A percentile compares a stretch with the other conserved stretches of the same genome.
Conservation (phyloP, 2,329 filamentous ascomycete genomes). For the Akanthomyces uredinophilus region DNA sequence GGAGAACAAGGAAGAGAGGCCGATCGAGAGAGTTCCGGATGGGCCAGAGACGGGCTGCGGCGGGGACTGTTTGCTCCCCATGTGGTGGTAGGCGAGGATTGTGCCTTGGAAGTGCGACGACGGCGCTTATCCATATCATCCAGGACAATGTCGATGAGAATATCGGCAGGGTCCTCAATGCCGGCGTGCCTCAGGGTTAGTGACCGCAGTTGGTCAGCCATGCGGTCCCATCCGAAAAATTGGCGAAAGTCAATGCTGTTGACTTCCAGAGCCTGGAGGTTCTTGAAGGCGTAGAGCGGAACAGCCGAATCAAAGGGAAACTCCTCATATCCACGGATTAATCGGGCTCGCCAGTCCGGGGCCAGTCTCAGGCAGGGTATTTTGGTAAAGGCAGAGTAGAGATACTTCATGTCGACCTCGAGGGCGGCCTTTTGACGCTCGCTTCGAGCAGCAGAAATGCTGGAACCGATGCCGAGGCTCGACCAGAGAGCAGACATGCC, state of each 20-base stretch:
- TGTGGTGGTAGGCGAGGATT: conserved; percentile 70
- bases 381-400: conserved; percentile 98
- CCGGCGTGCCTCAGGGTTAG: conserved; percentile 82
- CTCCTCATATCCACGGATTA: conserved; percentile 92
- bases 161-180: conserved; percentile 83
- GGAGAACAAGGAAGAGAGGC: conserved; percentile 63
- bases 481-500: conserved; percentile 93
- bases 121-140: conserved; percentile 94
- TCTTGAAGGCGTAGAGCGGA: conserved; percentile 95
- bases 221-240: conserved; percentile 93
- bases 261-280: conserved; percentile 87
- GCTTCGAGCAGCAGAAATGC: conserved; percentile 72
- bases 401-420: conserved; percentile 84
- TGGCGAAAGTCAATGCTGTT: conserved; percentile 94
- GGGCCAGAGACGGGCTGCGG: conserved; percentile 58
- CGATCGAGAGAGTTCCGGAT: conserved; percentile 63
- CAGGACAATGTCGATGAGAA: conserved; percentile 87
- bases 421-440: conserved; percentile 86
- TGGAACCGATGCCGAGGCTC: conserved; percentile 75
- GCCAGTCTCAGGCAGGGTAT: conserved; percentile 86
- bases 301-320: conserved; percentile 98
- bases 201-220: conserved; percentile 87
- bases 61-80: conserved; percentile 58
- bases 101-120: conserved; percentile 79
- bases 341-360: conserved; percentile 84